Evolutionary conservation across 148 eudicot species (phyloP), one percentile per base, ranked within the genome.

Genomic region (Suaeda aralocaspica): DNA sequence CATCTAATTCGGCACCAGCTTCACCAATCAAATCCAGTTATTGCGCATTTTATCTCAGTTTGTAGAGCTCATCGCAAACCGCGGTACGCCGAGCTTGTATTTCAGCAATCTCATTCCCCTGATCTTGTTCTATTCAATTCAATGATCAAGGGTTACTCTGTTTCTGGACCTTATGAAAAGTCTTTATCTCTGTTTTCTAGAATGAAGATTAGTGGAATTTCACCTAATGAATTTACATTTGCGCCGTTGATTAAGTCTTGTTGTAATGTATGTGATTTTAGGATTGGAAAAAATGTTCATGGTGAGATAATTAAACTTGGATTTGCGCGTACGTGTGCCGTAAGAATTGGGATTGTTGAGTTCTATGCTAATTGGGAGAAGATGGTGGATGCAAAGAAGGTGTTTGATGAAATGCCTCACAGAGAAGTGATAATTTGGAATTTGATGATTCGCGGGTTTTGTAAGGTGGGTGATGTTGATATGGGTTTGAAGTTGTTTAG

Each of bases 221-320:
- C 84, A 82, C 85, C 92, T 41, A 81, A 90, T 58, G 90, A 90
- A 22, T 87, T 59, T 78, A 87, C 96, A 1, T 82, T 85, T 45
- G 87, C 88, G 26, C 90, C 96, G 34, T 73, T 90, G 45, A 76
- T 84, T n/a, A 90, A 90, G 83, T 82, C 87, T 49, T 87, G 92
- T 71, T 76, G 87, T 10, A 72, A 79, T 76, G 64, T 85, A 15
- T 7, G 69, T 12, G 87, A 87, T 60, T 65, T 75, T 49, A 63
- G 65, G 51, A 69, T 72, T 48, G 92, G 96, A 5, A 68, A 69
- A 36, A 79, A 71, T 49, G 80, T 86, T 78, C 89, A 86, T 26
- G 67, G 77, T 21, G 84, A 79, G 72, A 57, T 77, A 8, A 9
- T 84, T 1, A 73, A 59, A 46, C 72, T 74, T 60, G 94, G 94